Base-by-base conservation (phyloP, 2,329 filamentous ascomycete genomes). In the Aspergillus alliaceus region DNA sequence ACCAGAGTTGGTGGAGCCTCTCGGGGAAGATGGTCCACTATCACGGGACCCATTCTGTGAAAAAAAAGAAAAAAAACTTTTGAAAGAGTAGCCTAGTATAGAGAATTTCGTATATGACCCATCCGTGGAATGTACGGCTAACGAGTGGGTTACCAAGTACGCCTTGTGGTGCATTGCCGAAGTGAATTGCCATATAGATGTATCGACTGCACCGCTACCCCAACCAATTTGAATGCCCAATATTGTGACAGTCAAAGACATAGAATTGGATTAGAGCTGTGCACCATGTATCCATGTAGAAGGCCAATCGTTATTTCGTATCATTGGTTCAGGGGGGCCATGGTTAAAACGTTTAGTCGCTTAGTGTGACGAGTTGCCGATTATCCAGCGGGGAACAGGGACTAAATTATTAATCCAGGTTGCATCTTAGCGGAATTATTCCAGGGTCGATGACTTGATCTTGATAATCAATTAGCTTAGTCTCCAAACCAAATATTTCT, bases 341-440 rank as follows among this genome's bases (percentile, higher is more conserved):
- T 29, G 5, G 27, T 29, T 32, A n/a, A 48, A 27, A 44, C 40
- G 40, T 27, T 15, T 44, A 44, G 40, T 20, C 20, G 27, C 40
- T 47, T 51, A 31, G 34, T 29, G 47, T 20, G 39, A 27, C 55
- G 37, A n/a, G 52, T 60, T 67, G 65, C 65, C 65, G 65, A 59
- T 66, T 66, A 67, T 66, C 64, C 64, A 67, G 54, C 54, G 56
- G 58, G 53, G 59, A 54, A 59, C 34, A 39, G 5, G n/a, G 40
- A 29, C 24, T 35, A 32, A 18, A 32, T 32, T 46, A 48, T 31
- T 48, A 48, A 48, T 48, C 27, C n/a, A 48, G n/a, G 25, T 29
- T 11, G n/a, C 44, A 29, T 47, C 20, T 6, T 5, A 20, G 35
- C n/a, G 40, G 15, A 15, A 20, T 20, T 47, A 24, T 31, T 47